Percentiles rank a stretch among this genome's conserved stretches.
Evolutionary conservation across 1,284 basidiomycete genomes (phyloP).

Genomic region (Ceratobasidium sp.): DNA sequence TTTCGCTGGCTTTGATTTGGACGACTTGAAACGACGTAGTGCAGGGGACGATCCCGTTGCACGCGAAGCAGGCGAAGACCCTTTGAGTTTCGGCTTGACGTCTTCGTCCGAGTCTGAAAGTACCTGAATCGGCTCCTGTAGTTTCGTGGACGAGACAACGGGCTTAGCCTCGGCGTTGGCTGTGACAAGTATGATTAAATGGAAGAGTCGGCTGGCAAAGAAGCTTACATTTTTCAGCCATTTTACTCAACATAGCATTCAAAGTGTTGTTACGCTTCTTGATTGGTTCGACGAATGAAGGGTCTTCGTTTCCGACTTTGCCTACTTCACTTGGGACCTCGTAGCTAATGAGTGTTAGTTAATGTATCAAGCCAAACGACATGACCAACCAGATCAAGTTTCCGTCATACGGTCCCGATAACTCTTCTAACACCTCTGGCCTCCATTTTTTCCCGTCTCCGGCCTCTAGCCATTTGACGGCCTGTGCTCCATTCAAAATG

Average conservation of each 20-base stretch:
- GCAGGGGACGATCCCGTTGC: neutral
- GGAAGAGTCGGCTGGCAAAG: neutral
- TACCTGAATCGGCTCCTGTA: conserved; percentile 1
- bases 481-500: conserved; percentile 72
- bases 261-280: conserved; percentile 85
- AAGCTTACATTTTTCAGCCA: conserved; percentile 12
- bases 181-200: neutral
- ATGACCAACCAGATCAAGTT: conserved; percentile 69
- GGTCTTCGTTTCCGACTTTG: conserved; percentile 84
- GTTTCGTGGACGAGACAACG: neutral
- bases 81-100: neutral
- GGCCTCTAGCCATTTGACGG: conserved; percentile 82
- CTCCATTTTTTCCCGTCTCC: conserved; percentile 60
- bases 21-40: neutral
- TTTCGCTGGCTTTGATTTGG: neutral
- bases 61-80: neutral
- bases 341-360: conserved; percentile 61
- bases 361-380: neutral
- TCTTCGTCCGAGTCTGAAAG: conserved; percentile 21
- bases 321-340: conserved; percentile 90
- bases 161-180: neutral
- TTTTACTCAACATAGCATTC: conserved; percentile 81
- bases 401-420: conserved; percentile 75
- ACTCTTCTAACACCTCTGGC: conserved; percentile 64
- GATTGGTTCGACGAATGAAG: conserved; percentile 83